A percentile compares a stretch with the other conserved stretches of the same genome.
Conservation (phyloP, 2,329 filamentous ascomycete species). For the Aspergillus pseudoterreus region DNA sequence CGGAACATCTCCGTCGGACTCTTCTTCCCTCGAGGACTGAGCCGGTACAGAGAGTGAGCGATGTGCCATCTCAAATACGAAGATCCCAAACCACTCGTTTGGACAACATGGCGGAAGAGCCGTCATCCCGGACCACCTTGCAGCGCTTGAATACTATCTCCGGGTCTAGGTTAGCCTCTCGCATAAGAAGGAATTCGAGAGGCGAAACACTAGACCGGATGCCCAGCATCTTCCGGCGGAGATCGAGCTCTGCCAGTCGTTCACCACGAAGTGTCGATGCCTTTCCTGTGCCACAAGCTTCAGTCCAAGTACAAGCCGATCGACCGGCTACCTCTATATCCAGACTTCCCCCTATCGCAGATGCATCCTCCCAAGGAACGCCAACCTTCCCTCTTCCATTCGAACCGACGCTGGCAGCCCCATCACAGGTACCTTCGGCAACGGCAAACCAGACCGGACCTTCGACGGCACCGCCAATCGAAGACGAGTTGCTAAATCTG, state of each 20-base stretch:
- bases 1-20: conserved; percentile 32
- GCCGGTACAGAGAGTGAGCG: conserved; percentile 11
- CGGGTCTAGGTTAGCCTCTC: conserved; percentile 14
- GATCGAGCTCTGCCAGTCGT: conserved; percentile 8
- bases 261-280: conserved; percentile 1
- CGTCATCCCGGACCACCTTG: conserved; percentile 22
- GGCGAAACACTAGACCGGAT: conserved; percentile 11
- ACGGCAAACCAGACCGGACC: neutral
- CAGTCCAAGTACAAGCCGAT: neutral
- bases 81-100: conserved; percentile 25
- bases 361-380: neutral
- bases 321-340: neutral
- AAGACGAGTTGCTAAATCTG: conserved; percentile 4
- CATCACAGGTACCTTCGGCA: neutral
- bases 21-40: conserved; percentile 28
- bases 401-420: neutral
- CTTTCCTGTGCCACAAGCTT: conserved; percentile 1
- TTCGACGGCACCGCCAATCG: neutral
- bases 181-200: conserved; percentile 16
- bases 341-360: neutral
- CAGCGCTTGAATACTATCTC: conserved; percentile 27
- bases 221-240: conserved; percentile 10
- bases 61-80: conserved; percentile 12
- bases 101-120: conserved; percentile 17
- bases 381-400: neutral